Conservation (phyloP, 169 alveolate genomes). For the Plasmodium yoelii region DNA sequence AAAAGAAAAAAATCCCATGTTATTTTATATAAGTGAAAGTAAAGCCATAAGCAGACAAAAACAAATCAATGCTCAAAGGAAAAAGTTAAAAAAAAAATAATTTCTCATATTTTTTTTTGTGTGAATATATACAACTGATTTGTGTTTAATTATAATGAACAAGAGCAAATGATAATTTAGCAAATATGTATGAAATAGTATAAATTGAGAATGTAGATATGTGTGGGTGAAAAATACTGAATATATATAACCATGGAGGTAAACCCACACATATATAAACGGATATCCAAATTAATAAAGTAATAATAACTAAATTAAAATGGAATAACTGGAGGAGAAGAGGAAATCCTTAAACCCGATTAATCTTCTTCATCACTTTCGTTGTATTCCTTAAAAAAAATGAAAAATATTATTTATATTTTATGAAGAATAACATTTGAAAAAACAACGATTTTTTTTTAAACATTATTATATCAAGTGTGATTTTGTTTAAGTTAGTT, state of each 20-base stretch:
- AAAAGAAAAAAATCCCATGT: constrained; percentile 81
- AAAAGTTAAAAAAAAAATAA: constrained; percentile 78
- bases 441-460: not conserved
- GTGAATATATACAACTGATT: not conserved
- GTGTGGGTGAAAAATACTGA: too few species aligned
- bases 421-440: not conserved
- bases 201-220: not conserved
- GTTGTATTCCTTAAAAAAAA: constrained; percentile 36
- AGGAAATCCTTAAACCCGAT: not conserved
- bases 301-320: not conserved
- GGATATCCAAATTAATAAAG: too few species aligned
- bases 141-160: not conserved
- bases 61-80: constrained; percentile 82
- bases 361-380: constrained; percentile 61
- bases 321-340: not conserved
- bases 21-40: constrained; percentile 86
- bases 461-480: not conserved
- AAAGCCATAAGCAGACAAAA: constrained; percentile 84
- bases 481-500: not conserved
- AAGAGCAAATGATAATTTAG: not conserved
- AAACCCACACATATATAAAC: not conserved
- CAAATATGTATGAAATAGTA: not conserved
- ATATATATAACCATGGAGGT: not conserved
- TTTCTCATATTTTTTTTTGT: not conserved
- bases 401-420: not conserved